phyloP scores from a whole-genome alignment of 2,329 filamentous ascomycete species.

The Harringtonia lauricola region DNA sequence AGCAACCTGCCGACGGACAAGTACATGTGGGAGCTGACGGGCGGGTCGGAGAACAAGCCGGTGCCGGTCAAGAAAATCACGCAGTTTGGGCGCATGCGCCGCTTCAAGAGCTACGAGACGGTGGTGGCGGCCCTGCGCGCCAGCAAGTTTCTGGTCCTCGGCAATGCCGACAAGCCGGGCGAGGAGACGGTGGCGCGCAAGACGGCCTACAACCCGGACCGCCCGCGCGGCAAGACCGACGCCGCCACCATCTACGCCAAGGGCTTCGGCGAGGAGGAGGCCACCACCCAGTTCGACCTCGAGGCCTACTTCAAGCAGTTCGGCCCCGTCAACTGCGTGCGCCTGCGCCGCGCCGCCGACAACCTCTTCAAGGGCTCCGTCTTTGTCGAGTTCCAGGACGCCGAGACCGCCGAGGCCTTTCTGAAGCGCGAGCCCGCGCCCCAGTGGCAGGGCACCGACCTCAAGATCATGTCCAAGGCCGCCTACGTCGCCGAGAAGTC shows the following conservation, averaged over 20 bases:
- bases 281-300: slow-evolving; percentile 82
- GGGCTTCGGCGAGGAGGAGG: slow-evolving; percentile 79
- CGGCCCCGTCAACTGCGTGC: slow-evolving; percentile 65
- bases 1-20: slow-evolving; percentile 83
- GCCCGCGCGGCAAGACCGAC: slow-evolving; percentile 53
- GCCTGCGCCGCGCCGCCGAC: slow-evolving; percentile 65
- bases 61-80: slow-evolving; percentile 68
- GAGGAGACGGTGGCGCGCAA: slow-evolving; percentile 68
- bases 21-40: slow-evolving; percentile 70
- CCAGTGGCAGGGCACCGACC: slow-evolving; percentile 68
- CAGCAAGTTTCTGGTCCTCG: slow-evolving; percentile 61
- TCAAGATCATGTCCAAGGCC: slow-evolving; percentile 79
- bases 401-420: slow-evolving; percentile 72
- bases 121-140: slow-evolving; percentile 75
- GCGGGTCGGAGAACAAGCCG: slow-evolving; percentile 70
- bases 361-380: slow-evolving; percentile 90
- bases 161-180: slow-evolving; percentile 63
- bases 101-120: slow-evolving; percentile 78
- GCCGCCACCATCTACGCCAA: slow-evolving; percentile 79
- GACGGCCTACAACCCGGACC: slow-evolving; percentile 50
- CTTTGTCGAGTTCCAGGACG: slow-evolving; percentile 81
- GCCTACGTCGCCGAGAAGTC: slow-evolving; percentile 75
- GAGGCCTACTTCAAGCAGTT: slow-evolving; percentile 82
- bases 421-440: slow-evolving; percentile 70
- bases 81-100: slow-evolving; percentile 91